A percentile compares a stretch with the other conserved stretches of the same genome.
Evolutionary conservation across 2,329 filamentous ascomycete species (phyloP).

Genomic region (Cladosporium cucumerinum): DNA sequence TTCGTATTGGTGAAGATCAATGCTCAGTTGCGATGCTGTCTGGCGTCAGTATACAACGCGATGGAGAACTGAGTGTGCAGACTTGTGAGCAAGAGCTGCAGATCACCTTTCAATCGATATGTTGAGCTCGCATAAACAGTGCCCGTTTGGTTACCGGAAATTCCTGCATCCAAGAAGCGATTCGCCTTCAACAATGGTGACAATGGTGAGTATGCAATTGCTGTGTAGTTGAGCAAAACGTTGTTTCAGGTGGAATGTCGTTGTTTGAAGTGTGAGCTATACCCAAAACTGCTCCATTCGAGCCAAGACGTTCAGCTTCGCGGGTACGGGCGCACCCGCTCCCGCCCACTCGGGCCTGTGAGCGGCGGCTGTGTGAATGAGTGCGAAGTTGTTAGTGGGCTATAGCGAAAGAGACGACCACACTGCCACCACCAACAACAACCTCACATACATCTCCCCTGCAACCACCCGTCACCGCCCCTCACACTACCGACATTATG

Average conservation of each 20-base stretch:
- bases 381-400: constrained; percentile 11
- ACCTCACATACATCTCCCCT: neutral
- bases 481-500: constrained; percentile 42
- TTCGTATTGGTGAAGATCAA: too few relatives aligned
- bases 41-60: neutral
- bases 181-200: neutral
- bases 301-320: neutral
- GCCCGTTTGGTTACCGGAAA: neutral
- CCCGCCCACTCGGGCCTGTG: neutral
- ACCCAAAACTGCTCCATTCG: neutral
- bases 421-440: neutral
- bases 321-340: neutral
- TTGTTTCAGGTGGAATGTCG: neutral
- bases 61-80: neutral
- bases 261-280: neutral
- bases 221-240: neutral
- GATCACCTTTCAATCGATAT: neutral
- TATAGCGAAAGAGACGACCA: constrained; percentile 16
- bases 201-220: neutral
- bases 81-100: neutral
- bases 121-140: neutral
- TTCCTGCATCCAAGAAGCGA: neutral
- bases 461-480: neutral
- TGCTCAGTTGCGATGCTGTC: neutral
- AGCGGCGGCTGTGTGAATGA: neutral